These are phyloP conservation scores for Xerocomellus dryophilus DNA, from an alignment of 768 basidiomycete genomes.

Conservation along the genomic window DNA sequence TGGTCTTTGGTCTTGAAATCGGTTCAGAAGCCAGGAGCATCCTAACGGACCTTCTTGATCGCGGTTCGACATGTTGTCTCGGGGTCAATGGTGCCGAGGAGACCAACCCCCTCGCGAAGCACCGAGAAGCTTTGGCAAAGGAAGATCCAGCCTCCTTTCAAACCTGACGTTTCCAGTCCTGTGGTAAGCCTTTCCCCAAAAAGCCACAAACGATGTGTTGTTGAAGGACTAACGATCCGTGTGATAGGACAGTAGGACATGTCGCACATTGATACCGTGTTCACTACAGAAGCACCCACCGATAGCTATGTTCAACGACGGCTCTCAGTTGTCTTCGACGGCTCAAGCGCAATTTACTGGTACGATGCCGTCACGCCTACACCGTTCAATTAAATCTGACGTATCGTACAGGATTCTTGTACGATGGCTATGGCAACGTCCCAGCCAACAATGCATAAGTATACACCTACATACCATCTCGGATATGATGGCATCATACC, in stretches of 20 bases:
- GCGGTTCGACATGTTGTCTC: slow-evolving; percentile 81
- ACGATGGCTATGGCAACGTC: slow-evolving; percentile 65
- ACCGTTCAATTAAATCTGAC: neutral
- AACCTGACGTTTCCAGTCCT: slow-evolving; percentile 85
- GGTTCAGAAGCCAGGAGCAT: slow-evolving; percentile 79
- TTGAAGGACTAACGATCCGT: neutral
- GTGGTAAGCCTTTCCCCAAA: slow-evolving; percentile 48
- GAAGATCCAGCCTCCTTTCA: slow-evolving; percentile 98
- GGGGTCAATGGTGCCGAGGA: slow-evolving; percentile 94
- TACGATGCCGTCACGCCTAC: slow-evolving; percentile 30
- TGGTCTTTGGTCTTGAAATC: slow-evolving; percentile 88
- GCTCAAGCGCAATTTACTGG: slow-evolving; percentile 93
- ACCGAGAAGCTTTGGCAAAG: slow-evolving; percentile 75
- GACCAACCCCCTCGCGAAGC: slow-evolving; percentile 92
- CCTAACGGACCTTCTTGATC: slow-evolving; percentile 78
- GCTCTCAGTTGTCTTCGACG: slow-evolving; percentile 86
- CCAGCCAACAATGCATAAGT: slow-evolving; percentile 35
- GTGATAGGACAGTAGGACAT: slow-evolving; percentile 75
- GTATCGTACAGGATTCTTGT: slow-evolving; percentile 62
- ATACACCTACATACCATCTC: slow-evolving; percentile 7
- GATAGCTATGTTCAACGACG: slow-evolving; percentile 96
- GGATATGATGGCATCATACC: slow-evolving; percentile 15
- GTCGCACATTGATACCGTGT: slow-evolving; percentile 84
- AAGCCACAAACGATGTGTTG: neutral
- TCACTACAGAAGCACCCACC: slow-evolving; percentile 87